These are phyloP conservation scores for Endothia cerciana DNA, from an alignment of 2,329 filamentous ascomycete species.

Conservation along the genomic window DNA sequence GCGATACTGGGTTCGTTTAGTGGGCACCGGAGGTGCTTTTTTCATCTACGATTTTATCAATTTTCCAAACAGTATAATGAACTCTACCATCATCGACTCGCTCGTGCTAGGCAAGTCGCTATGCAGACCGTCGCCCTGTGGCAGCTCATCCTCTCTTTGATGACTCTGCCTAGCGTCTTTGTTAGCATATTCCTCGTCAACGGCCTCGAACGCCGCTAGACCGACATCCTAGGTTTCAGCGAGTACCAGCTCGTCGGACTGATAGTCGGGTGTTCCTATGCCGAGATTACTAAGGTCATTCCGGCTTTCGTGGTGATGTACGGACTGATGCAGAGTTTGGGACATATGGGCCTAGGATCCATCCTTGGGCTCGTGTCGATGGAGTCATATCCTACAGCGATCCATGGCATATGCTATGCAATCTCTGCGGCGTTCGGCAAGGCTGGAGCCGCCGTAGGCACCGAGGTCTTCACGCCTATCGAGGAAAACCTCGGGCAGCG, in stretches of 20 bases:
- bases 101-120: slow-evolving; percentile 43
- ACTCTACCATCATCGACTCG: slow-evolving; percentile 46
- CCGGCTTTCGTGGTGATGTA: slow-evolving; percentile 57
- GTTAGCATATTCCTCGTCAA: slow-evolving; percentile 53
- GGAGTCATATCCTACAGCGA: slow-evolving; percentile 56
- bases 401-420: slow-evolving; percentile 55
- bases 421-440: slow-evolving; percentile 56
- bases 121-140: slow-evolving; percentile 50
- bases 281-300: slow-evolving; percentile 51
- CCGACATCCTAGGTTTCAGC: slow-evolving; percentile 54
- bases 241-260: slow-evolving; percentile 56
- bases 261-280: slow-evolving; percentile 53
- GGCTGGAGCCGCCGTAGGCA: slow-evolving; percentile 54
- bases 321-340: slow-evolving; percentile 53
- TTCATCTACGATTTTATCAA: slow-evolving; percentile 56
- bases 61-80: slow-evolving; percentile 51
- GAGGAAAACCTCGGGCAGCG: slow-evolving; percentile 48
- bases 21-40: slow-evolving; percentile 54
- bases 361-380: slow-evolving; percentile 55
- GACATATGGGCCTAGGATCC: slow-evolving; percentile 54
- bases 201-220: slow-evolving; percentile 51
- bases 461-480: slow-evolving; percentile 54
- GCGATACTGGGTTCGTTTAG: slow-evolving; percentile 51
- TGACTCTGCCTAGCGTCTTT: slow-evolving; percentile 54
- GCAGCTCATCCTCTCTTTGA: slow-evolving; percentile 49